A percentile compares a stretch with the other conserved stretches of the same genome.
phyloP scores from a whole-genome alignment of 257 asterid species.

The Galeopsis tetrahit region DNA sequence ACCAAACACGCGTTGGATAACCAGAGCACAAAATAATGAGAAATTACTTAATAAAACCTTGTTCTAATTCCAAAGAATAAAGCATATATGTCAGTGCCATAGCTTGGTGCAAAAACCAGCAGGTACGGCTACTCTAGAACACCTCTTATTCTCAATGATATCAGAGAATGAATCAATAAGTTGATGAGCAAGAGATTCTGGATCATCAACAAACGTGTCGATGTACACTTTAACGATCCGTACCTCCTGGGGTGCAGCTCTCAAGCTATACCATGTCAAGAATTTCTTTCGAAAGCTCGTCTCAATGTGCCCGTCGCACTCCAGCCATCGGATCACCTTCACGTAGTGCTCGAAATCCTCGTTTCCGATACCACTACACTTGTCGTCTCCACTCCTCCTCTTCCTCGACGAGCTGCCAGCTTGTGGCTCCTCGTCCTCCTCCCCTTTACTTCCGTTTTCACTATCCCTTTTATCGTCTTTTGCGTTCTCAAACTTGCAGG shows the following conservation, averaged over 20 bases:
- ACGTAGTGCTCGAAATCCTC: conserved; percentile 77
- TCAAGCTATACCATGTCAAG: conserved; percentile 83
- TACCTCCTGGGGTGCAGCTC: conserved; percentile 68
- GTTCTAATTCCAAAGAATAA: conserved; percentile 24
- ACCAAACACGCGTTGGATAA: not conserved
- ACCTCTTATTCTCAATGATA: conserved; percentile 50
- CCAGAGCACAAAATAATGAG: conserved; percentile 17
- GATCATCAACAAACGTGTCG: conserved; percentile 70
- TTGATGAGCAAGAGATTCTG: conserved; percentile 71
- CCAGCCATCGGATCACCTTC: conserved; percentile 67
- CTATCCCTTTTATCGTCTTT: conserved; percentile 53
- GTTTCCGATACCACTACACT: conserved; percentile 52
- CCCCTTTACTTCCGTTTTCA: conserved; percentile 40
- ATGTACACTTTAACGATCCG: conserved; percentile 66
- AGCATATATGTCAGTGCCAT: conserved; percentile 61
- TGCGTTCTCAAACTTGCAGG: conserved; percentile 66
- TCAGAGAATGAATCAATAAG: conserved; percentile 69
- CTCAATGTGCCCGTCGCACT: conserved; percentile 71
- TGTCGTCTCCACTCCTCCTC: conserved; percentile 56
- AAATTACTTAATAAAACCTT: conserved; percentile 2
- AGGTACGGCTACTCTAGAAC: conserved; percentile 39
- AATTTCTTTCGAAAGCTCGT: conserved; percentile 69
- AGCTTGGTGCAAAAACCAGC: conserved; percentile 73
- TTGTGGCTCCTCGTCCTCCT: conserved; percentile 63
- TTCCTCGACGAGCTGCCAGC: conserved; percentile 77